Evolutionary conservation across 1,139 yeast genomes (phyloP), one percentile per base, ranked within the genome.

Genomic region (Blastobotrys serpentis): DNA sequence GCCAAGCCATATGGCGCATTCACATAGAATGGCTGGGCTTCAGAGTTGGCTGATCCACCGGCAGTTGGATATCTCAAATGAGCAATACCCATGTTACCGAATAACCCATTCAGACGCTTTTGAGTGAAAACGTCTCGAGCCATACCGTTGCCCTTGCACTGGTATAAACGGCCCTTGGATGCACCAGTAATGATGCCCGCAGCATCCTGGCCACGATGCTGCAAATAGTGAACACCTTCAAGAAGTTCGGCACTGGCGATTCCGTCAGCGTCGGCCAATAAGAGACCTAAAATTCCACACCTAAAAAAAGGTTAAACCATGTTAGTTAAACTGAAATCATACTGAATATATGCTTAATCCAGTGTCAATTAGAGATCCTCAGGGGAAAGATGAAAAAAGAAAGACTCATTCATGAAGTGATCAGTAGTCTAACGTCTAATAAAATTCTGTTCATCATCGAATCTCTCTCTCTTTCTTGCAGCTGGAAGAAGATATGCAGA

Each of bases 121-220:
- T 83, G 86, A 44, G 96, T 89, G 78, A 92, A 92, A 32, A 92
- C 98, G 64, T 92, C 98, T 61, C 95, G 79, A 50, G 96, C 98
- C 97, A 94, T 88, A 56, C 99, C 99, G 68, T 89, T 92, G 58
- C 99, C 99, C 71, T 92, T 92, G 70, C 98, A 92, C 71, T 92
- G 98, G 72, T 88, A 90, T 51, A 94, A 77, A 52, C 98, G 77
- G 56, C 98, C 99, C 56, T 90, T 82, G 45, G 86, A 74, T 46
- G 97, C 98, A 69, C 97, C 89, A 10, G 98, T 94, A 37, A 88
- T 94, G 52, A 92, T 90, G 55, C 99, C 99, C n/a, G 98, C 97
- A 10, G 99, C 99, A 68, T 92, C 99, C 70, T 92, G 99, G 42
- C 99, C 99, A 64, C 99, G 80, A 66, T 92, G 99, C 67, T 92